Conservation (phyloP, 495 filamentous ascomycete species). For the Penicillium arizonense region DNA sequence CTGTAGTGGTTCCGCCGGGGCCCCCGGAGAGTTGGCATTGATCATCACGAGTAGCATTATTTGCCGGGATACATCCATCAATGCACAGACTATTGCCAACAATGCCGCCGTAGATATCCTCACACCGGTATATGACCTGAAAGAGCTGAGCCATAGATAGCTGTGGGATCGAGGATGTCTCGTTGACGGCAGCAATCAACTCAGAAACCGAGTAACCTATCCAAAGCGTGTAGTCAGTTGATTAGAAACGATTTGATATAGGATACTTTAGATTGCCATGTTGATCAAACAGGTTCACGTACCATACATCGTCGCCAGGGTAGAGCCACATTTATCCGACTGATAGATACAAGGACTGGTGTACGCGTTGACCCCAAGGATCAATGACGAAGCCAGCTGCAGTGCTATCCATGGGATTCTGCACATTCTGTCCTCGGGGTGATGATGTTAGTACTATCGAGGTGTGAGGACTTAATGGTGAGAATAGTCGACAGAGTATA, state of each 20-base stretch:
- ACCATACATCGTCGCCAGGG: slow-evolving; percentile 16
- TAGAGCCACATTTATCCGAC: slow-evolving; percentile 19
- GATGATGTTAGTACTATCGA: neutral
- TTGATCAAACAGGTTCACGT: neutral
- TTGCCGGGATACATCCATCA: slow-evolving; percentile 10
- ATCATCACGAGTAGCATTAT: slow-evolving; percentile 8
- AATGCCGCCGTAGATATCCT: slow-evolving; percentile 15
- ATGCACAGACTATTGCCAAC: slow-evolving; percentile 17
- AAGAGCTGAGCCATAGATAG: slow-evolving; percentile 9
- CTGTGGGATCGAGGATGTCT: slow-evolving; percentile 16
- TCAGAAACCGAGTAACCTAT: slow-evolving; percentile 16
- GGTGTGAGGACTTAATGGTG: neutral
- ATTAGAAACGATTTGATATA: too few species aligned
- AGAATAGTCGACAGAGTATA: neutral
- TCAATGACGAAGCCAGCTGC: neutral
- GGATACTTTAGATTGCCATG: too few species aligned
- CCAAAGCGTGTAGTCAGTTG: neutral
- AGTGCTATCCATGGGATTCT: neutral
- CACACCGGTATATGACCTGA: slow-evolving; percentile 18
- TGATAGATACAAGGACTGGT: slow-evolving; percentile 20
- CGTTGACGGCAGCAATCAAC: slow-evolving; percentile 14
- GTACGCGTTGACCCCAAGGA: slow-evolving; percentile 6
- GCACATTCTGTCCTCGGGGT: neutral
- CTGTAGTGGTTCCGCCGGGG: slow-evolving; percentile 1
- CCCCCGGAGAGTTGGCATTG: slow-evolving; percentile 7